Evolutionary conservation across 2,329 filamentous ascomycete species (phyloP).

Genomic region (Neonectria magnoliae): DNA sequence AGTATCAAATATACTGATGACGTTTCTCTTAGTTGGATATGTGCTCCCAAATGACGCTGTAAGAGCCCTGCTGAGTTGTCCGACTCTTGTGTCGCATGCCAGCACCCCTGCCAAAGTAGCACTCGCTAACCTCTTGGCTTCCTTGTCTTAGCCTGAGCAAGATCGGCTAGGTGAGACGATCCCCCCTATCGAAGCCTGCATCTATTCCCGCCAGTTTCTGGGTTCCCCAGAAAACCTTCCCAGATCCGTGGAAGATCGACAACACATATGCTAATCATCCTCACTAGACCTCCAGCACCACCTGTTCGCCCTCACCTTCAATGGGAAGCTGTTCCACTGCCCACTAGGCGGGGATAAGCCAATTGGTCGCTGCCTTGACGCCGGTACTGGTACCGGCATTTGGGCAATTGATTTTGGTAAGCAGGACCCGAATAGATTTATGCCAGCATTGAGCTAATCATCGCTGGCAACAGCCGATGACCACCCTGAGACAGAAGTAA

Average conservation of each 20-base stretch:
- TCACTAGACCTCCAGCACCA: conserved; percentile 49
- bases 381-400: conserved; percentile 60
- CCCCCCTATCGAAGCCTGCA: too few species aligned
- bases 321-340: conserved; percentile 42
- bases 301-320: conserved; percentile 46
- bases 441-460: conserved; percentile 5
- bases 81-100: neutral
- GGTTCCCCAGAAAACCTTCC: neutral
- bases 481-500: conserved; percentile 44
- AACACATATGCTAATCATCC: neutral
- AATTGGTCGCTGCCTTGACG: conserved; percentile 51
- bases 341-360: conserved; percentile 39
- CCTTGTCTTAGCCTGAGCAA: conserved; percentile 40
- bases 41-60: conserved; percentile 46
- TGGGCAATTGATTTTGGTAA: conserved; percentile 58
- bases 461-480: conserved; percentile 38
- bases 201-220: neutral
- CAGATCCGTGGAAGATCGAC: neutral
- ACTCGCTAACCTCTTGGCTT: conserved; percentile 23
- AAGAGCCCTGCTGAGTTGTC: neutral
- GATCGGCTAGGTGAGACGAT: conserved; percentile 42
- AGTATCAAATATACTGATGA: neutral
- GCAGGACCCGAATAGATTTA: neutral
- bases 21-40: conserved; percentile 34
- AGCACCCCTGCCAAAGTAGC: neutral